Percentiles rank a stretch among this genome's conserved stretches.
These are phyloP conservation scores for Patellifolia procumbens DNA, from an alignment of 179 eudicot species.

Conservation along the genomic window DNA sequence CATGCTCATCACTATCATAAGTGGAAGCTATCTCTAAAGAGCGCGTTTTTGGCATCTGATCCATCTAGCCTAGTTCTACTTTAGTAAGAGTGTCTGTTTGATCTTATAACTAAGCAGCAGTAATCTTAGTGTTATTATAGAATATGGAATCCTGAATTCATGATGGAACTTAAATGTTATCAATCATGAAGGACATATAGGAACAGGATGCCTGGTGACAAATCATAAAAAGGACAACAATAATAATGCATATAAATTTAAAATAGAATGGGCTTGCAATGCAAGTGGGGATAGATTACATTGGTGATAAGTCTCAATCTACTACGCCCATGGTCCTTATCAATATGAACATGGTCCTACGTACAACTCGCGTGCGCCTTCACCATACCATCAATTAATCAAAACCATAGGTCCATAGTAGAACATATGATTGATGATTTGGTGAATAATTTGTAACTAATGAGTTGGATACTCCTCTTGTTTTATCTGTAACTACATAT, in stretches of 20 bases:
- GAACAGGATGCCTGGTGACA: too few species aligned
- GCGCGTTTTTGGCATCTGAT: neutral
- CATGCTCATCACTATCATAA: conserved; percentile 1
- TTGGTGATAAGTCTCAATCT: conserved; percentile 3
- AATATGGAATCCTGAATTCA: neutral
- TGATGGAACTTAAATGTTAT: too few species aligned
- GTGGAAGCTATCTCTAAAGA: neutral
- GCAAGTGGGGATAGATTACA: neutral
- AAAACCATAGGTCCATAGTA: too few species aligned
- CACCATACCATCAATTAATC: too few species aligned
- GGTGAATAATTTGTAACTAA: too few species aligned
- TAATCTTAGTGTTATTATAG: neutral
- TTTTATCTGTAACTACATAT: too few species aligned
- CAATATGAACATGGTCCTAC: neutral
- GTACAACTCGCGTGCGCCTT: neutral
- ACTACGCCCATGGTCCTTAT: neutral
- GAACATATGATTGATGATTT: too few species aligned
- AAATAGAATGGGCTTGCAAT: neutral
- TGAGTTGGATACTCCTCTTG: too few species aligned
- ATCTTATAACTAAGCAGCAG: neutral
- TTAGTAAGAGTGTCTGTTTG: neutral
- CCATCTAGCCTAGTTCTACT: neutral
- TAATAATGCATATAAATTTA: too few species aligned
- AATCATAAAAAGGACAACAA: too few species aligned
- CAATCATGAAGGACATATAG: too few species aligned